phyloP scores from a whole-genome alignment of 176 grass and related monocot species.

The Eragrostis curvula region DNA sequence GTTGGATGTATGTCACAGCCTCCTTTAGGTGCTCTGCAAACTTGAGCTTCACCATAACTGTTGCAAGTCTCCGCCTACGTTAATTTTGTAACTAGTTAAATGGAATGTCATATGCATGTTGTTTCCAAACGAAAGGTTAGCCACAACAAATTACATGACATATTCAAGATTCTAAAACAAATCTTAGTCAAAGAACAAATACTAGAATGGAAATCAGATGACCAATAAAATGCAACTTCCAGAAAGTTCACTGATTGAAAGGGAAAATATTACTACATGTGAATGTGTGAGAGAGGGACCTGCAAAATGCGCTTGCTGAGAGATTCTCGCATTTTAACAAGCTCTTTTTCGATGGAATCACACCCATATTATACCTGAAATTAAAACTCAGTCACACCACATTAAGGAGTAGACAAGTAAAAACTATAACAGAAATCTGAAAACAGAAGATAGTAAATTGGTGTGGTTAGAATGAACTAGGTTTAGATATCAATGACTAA shows the following conservation, averaged over 20 bases:
- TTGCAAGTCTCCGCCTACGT: constrained; percentile 68
- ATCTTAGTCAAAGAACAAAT: neutral
- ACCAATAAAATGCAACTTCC: neutral
- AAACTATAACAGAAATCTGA: neutral
- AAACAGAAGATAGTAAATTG: neutral
- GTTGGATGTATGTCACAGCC: constrained; percentile 89
- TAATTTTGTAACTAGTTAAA: neutral
- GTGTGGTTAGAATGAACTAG: constrained; percentile 2
- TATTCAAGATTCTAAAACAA: neutral
- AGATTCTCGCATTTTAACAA: constrained; percentile 73
- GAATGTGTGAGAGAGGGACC: constrained; percentile 34
- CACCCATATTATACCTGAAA: constrained; percentile 92
- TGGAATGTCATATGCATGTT: neutral
- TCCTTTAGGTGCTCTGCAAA: constrained; percentile 86
- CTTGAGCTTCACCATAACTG: constrained; percentile 81
- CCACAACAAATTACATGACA: neutral
- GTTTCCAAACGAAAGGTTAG: neutral
- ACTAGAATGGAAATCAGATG: neutral
- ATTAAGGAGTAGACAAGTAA: neutral
- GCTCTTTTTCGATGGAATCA: constrained; percentile 74
- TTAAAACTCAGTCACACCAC: constrained; percentile 23
- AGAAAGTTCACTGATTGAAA: neutral
- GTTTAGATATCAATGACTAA: neutral
- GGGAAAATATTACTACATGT: neutral
- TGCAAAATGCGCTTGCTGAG: constrained; percentile 77